Evolutionary conservation across 768 basidiomycete genomes (phyloP).

Genomic region (Gyrodon lividus): DNA sequence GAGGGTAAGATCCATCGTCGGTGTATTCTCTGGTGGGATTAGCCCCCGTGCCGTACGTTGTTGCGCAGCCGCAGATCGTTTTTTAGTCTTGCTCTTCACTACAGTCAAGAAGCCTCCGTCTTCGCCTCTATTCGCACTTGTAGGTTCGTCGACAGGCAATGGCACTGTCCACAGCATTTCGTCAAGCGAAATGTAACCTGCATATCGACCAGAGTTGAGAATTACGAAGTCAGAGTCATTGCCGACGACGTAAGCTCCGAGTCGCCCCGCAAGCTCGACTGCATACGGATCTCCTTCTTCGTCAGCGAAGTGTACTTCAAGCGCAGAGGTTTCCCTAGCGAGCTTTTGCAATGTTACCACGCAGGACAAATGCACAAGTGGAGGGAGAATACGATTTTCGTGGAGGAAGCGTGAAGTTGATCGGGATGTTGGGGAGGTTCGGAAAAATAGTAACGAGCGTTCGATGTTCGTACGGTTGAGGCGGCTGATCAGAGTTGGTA

Average conservation of each 20-base stretch:
- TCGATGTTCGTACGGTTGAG: conserved; percentile 57
- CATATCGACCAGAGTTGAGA: conserved; percentile 71
- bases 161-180: conserved; percentile 66
- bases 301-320: conserved; percentile 72
- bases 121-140: conserved; percentile 30
- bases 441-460: conserved; percentile 72
- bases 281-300: conserved; percentile 82
- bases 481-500: conserved; percentile 62
- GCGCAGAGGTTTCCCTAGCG: conserved; percentile 29
- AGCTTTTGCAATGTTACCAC: conserved; percentile 51
- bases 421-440: conserved; percentile 68
- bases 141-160: conserved; percentile 24
- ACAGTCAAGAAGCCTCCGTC: conserved; percentile 62
- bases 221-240: conserved; percentile 84
- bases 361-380: conserved; percentile 58
- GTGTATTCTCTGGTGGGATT: conserved; percentile 50
- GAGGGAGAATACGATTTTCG: conserved; percentile 75
- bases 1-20: conserved; percentile 43
- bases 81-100: conserved; percentile 47
- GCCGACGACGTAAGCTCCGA: conserved; percentile 73
- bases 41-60: conserved; percentile 31
- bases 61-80: conserved; percentile 37
- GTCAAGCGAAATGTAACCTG: conserved; percentile 73
- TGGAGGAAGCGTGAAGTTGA: conserved; percentile 63
- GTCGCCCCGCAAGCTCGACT: conserved; percentile 76